These are phyloP conservation scores for Saccharomycopsis schoenii DNA, from an alignment of 805 yeast species.

Conservation along the genomic window DNA sequence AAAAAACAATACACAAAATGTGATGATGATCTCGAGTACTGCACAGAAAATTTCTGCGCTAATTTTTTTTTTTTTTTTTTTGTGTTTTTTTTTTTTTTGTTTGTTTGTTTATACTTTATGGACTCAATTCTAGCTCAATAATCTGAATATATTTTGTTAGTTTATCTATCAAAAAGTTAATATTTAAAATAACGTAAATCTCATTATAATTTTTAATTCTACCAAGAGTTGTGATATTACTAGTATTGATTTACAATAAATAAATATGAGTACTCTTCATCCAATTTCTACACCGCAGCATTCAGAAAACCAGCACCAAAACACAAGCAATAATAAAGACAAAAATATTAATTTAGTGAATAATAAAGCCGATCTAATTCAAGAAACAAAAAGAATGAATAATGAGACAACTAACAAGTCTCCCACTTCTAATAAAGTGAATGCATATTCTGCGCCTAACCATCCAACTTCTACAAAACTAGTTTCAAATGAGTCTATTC, in stretches of 20 bases:
- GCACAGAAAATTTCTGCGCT: background rate
- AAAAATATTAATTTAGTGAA: background rate
- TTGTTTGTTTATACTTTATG: background rate
- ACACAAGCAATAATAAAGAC: background rate
- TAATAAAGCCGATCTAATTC: background rate
- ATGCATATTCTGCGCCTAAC: background rate
- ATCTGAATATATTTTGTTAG: too few relatives aligned
- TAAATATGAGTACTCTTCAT: background rate
- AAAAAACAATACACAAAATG: background rate
- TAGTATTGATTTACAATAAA: background rate
- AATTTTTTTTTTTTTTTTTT: background rate
- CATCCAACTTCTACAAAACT: background rate
- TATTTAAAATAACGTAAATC: too few relatives aligned
- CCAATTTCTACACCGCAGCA: background rate
- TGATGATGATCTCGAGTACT: background rate
- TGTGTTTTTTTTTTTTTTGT: background rate
- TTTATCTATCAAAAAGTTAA: background rate
- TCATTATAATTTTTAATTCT: background rate
- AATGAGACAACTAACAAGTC: background rate
- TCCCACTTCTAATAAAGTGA: background rate
- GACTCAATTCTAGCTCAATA: too few relatives aligned
- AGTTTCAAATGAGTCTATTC: constrained; percentile 3
- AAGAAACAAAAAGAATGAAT: background rate
- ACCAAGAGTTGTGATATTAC: too few relatives aligned
- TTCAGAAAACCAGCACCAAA: background rate